Percentiles rank a stretch among this genome's conserved stretches.
phyloP scores from a whole-genome alignment of 139 green algal species.

The Chlorella sp. region DNA sequence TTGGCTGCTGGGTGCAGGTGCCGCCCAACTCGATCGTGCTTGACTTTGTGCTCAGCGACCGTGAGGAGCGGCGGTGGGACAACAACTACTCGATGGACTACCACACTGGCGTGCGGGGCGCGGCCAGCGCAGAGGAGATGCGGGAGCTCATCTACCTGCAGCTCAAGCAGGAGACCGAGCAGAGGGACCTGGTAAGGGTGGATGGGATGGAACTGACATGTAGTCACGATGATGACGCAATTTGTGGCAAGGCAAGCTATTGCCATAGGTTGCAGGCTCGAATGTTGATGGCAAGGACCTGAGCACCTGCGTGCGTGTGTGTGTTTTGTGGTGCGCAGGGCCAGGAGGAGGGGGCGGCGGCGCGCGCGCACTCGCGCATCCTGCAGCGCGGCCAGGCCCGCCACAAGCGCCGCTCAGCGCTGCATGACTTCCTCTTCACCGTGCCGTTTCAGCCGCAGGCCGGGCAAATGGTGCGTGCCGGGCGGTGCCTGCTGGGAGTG shows the following conservation, averaged over 20 bases:
- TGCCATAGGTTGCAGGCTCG: no score
- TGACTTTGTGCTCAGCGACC: slow-evolving; percentile 71
- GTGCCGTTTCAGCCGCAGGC: slow-evolving; percentile 48
- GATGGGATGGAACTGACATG: no score
- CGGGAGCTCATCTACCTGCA: slow-evolving; percentile 12
- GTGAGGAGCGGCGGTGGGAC: slow-evolving; percentile 59
- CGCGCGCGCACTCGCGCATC: no score
- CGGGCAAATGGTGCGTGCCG: slow-evolving; percentile 23
- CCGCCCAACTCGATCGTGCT: slow-evolving; percentile 47
- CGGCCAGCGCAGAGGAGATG: slow-evolving; percentile 19
- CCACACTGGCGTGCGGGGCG: slow-evolving; percentile 35
- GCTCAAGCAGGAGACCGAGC: slow-evolving; percentile 18
- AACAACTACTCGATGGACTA: slow-evolving; percentile 75
- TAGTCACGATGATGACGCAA: no score
- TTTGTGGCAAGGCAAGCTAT: no score
- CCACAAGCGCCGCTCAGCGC: slow-evolving; percentile 46
- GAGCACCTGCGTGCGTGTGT: no score
- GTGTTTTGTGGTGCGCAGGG: no score
- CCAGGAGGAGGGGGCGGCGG: no score
- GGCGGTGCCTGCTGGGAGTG: no score
- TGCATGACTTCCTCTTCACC: slow-evolving; percentile 76
- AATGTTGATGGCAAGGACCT: no score
- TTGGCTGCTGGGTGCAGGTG: slow-evolving; percentile 41
- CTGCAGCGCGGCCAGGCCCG: slow-evolving; percentile 45
- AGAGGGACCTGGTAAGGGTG: slow-evolving; percentile 3